phyloP scores from a whole-genome alignment of 169 alveolate genomes.

The Cryptosporidium viatorum region DNA sequence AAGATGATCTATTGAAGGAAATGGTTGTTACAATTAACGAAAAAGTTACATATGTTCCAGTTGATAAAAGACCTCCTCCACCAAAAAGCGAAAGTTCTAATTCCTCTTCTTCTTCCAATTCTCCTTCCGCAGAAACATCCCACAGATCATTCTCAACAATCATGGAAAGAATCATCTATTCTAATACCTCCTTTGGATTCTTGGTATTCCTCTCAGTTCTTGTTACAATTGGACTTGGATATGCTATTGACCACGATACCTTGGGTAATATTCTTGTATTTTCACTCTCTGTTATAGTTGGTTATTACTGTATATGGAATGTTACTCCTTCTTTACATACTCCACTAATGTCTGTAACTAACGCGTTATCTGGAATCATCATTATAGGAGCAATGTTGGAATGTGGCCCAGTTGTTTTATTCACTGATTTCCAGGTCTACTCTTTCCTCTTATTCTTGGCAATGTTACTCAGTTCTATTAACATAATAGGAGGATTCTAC shows the following conservation, averaged over 20 bases:
- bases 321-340: constrained; percentile 93
- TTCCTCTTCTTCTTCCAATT: not conserved
- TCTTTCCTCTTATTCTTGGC: constrained; percentile 74
- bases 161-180: constrained; percentile 14
- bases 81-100: constrained; percentile 43
- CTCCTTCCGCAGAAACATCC: not conserved
- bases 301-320: constrained; percentile 89
- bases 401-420: constrained; percentile 77
- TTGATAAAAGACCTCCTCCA: constrained; percentile 70
- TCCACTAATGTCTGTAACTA: constrained; percentile 92
- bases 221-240: constrained; percentile 76
- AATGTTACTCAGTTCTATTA: constrained; percentile 79
- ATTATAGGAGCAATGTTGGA: constrained; percentile 88
- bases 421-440: constrained; percentile 78
- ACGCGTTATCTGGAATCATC: constrained; percentile 90
- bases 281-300: constrained; percentile 87
- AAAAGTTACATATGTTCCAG: constrained; percentile 77
- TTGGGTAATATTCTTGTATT: constrained; percentile 76
- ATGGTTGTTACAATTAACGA: constrained; percentile 82
- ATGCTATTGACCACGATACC: constrained; percentile 58
- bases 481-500: constrained; percentile 91
- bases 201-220: constrained; percentile 9
- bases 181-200: constrained; percentile 56
- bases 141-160: not conserved
- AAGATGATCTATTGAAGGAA: constrained; percentile 81